Evolutionary conservation across 495 filamentous ascomycete species (phyloP), one percentile per base, ranked within the genome.

Genomic region (Neurospora pannonica): DNA sequence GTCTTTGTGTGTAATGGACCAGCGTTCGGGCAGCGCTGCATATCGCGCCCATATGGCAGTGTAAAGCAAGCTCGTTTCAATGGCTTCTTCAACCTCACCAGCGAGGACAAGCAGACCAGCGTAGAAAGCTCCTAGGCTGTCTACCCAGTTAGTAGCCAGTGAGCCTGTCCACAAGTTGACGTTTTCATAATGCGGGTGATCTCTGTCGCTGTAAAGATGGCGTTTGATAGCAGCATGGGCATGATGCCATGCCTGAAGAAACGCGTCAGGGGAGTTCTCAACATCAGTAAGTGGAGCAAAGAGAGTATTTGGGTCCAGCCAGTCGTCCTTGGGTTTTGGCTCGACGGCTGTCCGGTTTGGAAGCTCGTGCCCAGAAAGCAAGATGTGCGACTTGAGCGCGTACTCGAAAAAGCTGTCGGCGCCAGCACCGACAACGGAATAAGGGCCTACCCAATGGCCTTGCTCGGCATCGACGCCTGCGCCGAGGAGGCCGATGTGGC

Each of bases 331-430:
- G 19, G 76, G 78, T 31, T 69, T 69, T 7, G 79, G 77, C 36
- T 74, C 48, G 38, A 78, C 76, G n/a, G 77, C 77, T 4, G 86
- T 87, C 34, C 80, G 81, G 71, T 88, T 89, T 2, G 87, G 88
- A n/a, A 85, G 76, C 19, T 88, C 85, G 70, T 87, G 85, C 6
- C 92, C 90, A 3, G 95, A 97, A 21, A 98, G 88, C 10, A 99
- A 83, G 75, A 99, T 92, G 76, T 97, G 90, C 3, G 94, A 92
- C 80, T 99, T 99, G 79, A 97, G 87, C 2, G 96, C 96, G 80
- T 99, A 99, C 84, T 99, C 96, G 78, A 95, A 98, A 83, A 98
- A 99, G 83, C 94, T 97, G 81, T 98, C 96, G 76, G 97, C 92
- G 21, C 96, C 97, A 2, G 96, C 96, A 43, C 96, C 96, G 78